Evolutionary conservation across 371 early-diverging fungal species (phyloP).

Genomic region (Funneliformis caledonium): DNA sequence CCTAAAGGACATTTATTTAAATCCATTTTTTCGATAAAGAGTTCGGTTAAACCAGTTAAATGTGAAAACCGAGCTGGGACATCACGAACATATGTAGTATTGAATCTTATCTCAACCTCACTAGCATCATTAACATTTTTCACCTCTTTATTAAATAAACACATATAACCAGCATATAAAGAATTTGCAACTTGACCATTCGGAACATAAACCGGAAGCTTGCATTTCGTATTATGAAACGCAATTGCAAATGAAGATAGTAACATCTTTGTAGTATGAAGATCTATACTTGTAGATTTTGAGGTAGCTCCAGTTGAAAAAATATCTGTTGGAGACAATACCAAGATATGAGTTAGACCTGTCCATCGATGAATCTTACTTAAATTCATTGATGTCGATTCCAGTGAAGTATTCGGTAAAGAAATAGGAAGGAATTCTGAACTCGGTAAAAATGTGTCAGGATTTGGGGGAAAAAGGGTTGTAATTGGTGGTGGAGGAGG

Average conservation of each 20-base stretch:
- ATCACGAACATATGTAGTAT: conserved; percentile 62
- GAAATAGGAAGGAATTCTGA: conserved; percentile 28
- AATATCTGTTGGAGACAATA: conserved; percentile 34
- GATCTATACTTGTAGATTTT: conserved; percentile 55
- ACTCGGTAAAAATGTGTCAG: conserved; percentile 18
- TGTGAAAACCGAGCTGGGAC: conserved; percentile 61
- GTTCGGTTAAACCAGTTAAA: conserved; percentile 60
- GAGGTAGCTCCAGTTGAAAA: conserved; percentile 23
- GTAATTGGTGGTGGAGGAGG: not conserved
- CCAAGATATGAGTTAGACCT: conserved; percentile 35
- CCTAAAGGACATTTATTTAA: conserved; percentile 50
- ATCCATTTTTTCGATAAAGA: conserved; percentile 60
- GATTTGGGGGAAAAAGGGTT: conserved; percentile 16
- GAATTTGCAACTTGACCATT: conserved; percentile 67
- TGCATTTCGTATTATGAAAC: conserved; percentile 71
- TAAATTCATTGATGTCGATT: conserved; percentile 15
- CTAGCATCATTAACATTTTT: conserved; percentile 27
- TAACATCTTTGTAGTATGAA: conserved; percentile 67
- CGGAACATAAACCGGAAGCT: conserved; percentile 77
- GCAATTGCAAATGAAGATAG: conserved; percentile 77
- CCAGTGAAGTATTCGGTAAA: not conserved
- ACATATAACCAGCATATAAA: conserved; percentile 66
- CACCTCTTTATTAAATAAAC: conserved; percentile 42
- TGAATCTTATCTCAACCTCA: conserved; percentile 60
- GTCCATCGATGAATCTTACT: conserved; percentile 40